Conservation (phyloP, 148 eudicot species). For the Amaranthus palmeri region DNA sequence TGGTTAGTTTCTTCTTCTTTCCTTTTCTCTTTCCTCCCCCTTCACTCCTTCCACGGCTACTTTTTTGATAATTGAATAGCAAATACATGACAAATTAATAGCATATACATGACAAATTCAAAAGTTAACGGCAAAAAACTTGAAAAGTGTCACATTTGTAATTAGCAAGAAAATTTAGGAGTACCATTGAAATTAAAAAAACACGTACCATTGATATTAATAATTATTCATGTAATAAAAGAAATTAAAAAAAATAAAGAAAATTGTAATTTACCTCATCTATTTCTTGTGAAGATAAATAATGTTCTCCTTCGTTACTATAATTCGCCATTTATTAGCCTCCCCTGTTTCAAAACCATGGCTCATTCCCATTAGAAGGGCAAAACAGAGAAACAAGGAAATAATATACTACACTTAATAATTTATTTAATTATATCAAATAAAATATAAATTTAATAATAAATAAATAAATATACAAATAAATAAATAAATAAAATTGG, state of each 20-base stretch:
- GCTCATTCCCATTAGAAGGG: constrained; percentile 15
- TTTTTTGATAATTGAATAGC: no score
- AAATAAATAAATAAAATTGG: neutral
- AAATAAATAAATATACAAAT: neutral
- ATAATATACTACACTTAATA: neutral
- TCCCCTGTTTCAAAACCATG: constrained; percentile 25
- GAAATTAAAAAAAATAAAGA: neutral
- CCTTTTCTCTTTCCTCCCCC: no score
- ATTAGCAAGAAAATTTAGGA: no score
- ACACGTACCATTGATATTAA: no score
- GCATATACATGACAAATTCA: no score
- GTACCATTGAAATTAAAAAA: no score
- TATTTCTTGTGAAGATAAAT: constrained; percentile 24
- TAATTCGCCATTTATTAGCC: constrained; percentile 40
- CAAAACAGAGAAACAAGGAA: neutral
- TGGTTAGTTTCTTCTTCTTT: no score
- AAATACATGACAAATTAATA: no score
- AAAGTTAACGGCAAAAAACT: no score
- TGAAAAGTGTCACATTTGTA: no score
- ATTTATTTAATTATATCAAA: neutral
- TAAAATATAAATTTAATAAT: neutral
- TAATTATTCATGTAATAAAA: neutral
- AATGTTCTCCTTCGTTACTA: constrained; percentile 30
- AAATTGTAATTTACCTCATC: constrained; percentile 13
- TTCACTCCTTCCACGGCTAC: no score